A percentile compares a stretch with the other conserved stretches of the same genome.
Evolutionary conservation across 441 rosid genomes (phyloP).

Genomic region (Corymbia calophylla): DNA sequence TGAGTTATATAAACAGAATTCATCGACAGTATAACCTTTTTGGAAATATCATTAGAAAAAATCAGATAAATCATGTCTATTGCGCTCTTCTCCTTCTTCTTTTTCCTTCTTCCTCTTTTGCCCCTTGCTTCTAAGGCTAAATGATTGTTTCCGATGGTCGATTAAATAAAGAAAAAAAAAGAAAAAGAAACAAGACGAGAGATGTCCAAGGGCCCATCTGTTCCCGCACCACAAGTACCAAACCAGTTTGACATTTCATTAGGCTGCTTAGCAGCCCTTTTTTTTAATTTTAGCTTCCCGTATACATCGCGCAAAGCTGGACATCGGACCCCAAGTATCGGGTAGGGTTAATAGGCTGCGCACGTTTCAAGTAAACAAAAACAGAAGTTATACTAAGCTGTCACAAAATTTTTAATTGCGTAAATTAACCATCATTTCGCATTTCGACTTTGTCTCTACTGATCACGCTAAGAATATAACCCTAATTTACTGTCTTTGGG

Average conservation of each 20-base stretch:
- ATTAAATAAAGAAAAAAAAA: background rate
- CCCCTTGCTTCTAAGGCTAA: background rate
- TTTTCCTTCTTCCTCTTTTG: background rate
- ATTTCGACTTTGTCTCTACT: background rate
- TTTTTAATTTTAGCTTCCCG: background rate
- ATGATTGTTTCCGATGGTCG: background rate
- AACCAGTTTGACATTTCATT: background rate
- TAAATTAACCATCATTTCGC: background rate
- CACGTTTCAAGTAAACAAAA: background rate
- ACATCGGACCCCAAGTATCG: background rate
- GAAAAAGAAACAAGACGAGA: background rate
- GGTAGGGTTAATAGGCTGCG: background rate
- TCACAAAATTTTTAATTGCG: background rate
- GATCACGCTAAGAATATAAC: background rate
- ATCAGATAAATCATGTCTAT: background rate
- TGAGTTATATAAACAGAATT: background rate
- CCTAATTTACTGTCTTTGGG: background rate
- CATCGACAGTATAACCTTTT: background rate
- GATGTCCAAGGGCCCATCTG: background rate
- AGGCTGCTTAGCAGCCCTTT: background rate
- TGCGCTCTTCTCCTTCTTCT: background rate
- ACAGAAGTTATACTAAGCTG: background rate
- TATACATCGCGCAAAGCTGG: background rate
- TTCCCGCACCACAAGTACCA: background rate
- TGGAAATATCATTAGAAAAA: background rate